Conservation (phyloP, 805 yeast genomes). For the Cyberlindnera nakhonratchasimensis region DNA sequence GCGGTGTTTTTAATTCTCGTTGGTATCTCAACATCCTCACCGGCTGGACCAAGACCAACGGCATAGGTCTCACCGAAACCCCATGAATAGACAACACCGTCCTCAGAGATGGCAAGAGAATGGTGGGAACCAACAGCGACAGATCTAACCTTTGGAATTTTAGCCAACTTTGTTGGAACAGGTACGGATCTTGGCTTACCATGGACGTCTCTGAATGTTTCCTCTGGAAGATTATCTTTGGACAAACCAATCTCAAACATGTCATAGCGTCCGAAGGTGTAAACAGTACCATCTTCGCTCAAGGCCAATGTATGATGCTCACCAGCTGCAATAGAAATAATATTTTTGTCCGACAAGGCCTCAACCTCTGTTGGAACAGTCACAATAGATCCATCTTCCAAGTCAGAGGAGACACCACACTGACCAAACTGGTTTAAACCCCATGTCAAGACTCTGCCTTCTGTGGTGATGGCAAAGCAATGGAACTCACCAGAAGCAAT, state of each 20-base stretch:
- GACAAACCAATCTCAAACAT: slow-evolving; percentile 90
- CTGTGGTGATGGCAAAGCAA: slow-evolving; percentile 82
- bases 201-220: slow-evolving; percentile 71
- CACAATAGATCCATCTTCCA: slow-evolving; percentile 83
- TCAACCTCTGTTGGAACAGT: slow-evolving; percentile 71
- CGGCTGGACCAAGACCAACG: slow-evolving; percentile 84
- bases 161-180: slow-evolving; percentile 65
- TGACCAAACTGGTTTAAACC: slow-evolving; percentile 97
- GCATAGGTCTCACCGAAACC: slow-evolving; percentile 98
- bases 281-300: slow-evolving; percentile 67
- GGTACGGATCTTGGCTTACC: slow-evolving; percentile 86
- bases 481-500: slow-evolving; percentile 95
- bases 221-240: slow-evolving; percentile 60
- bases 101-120: slow-evolving; percentile 76
- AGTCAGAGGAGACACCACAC: slow-evolving; percentile 76
- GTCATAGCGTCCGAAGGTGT: slow-evolving; percentile 87
- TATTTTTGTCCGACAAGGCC: slow-evolving; percentile 55
- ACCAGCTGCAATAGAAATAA: slow-evolving; percentile 75
- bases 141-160: slow-evolving; percentile 52
- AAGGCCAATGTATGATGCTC: slow-evolving; percentile 90
- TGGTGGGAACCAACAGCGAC: slow-evolving; percentile 91
- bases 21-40: slow-evolving; percentile 85
- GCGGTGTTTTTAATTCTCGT: slow-evolving; percentile 93
- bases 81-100: slow-evolving; percentile 91
- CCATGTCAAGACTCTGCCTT: slow-evolving; percentile 79